Conservation (phyloP, 1,139 yeast species). For the Saccharomycopsis hybrid region DNA sequence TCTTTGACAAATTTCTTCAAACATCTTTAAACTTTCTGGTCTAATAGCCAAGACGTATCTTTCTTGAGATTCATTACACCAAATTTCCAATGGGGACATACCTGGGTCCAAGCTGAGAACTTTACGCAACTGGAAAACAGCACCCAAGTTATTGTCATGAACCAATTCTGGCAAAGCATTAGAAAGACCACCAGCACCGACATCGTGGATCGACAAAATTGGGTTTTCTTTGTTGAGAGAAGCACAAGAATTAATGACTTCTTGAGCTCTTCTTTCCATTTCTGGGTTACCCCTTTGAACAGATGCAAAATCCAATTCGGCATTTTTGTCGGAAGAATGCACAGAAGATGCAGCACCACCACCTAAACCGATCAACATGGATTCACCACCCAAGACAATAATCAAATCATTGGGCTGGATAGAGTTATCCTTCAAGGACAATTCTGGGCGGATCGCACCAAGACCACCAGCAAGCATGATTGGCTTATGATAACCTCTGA, state of each 20-base stretch:
- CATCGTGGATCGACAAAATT: slow-evolving; percentile 95
- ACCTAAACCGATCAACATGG: slow-evolving; percentile 98
- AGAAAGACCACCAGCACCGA: slow-evolving; percentile 98
- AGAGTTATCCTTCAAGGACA: slow-evolving; percentile 79
- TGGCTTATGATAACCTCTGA: slow-evolving; percentile 97
- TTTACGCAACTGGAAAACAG: slow-evolving; percentile 83
- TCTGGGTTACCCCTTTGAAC: slow-evolving; percentile 99
- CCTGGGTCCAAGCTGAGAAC: slow-evolving; percentile 92
- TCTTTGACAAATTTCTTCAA: slow-evolving; percentile 78
- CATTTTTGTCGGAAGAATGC: slow-evolving; percentile 93
- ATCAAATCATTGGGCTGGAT: slow-evolving; percentile 91
- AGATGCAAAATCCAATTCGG: slow-evolving; percentile 93
- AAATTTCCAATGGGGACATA: slow-evolving; percentile 99
- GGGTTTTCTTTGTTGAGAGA: slow-evolving; percentile 78
- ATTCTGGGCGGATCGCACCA: slow-evolving; percentile 91
- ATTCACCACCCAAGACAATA: slow-evolving; percentile 95
- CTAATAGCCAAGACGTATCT: slow-evolving; percentile 93
- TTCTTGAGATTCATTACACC: slow-evolving; percentile 99
- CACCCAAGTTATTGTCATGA: slow-evolving; percentile 95
- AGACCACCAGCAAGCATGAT: slow-evolving; percentile 99
- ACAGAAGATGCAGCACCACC: slow-evolving; percentile 99
- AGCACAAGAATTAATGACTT: slow-evolving; percentile 91
- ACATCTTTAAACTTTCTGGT: slow-evolving; percentile 65
- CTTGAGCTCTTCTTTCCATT: slow-evolving; percentile 98
- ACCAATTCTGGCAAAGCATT: slow-evolving; percentile 97